Evolutionary conservation across 164 flowering plant species (phyloP), one percentile per base, ranked within the genome.

Genomic region (Malania oleifera): DNA sequence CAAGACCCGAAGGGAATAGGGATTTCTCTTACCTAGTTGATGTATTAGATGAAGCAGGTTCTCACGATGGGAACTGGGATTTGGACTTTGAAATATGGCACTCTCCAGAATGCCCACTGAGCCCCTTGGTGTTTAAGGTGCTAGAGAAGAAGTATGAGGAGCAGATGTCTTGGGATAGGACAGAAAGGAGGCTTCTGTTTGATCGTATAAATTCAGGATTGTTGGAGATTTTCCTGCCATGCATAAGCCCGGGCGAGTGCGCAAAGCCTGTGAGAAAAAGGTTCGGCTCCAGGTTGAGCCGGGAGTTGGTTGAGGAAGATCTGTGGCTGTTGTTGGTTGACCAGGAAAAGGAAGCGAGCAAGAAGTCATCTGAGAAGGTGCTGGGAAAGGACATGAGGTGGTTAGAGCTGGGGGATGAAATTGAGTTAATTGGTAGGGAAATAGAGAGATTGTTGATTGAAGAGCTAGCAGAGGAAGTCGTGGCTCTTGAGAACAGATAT

Each of bases 141-240:
- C 60, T 92, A 20, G 98, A 92, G 75, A 79, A 79, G 65, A 84
- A 79, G 62, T 86, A 82, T 47, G 74, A 77, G 19, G 70, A 78
- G 41, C 80, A 81, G 38, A 54, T 34, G 27, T 66, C 64, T 27
- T 84, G 87, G 90, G 52, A 46, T 34, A 80, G 71, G 58, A 75
- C 80, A n/a, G 81, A 79, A 44, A 74, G 86, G 60, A 67, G 53
- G 71, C 84, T 83, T 60, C 64, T 81, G 24, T 81, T 81, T 62
- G 86, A 83, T 59, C 68, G 74, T 20, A 66, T 81, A 50, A 79
- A 79, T 55, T 65, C 57, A 31, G 77, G 75, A 28, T 46, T 83
- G 25, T 40, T 26, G 47, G 78, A 70, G 25, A 66, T 72, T 52
- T 48, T 70, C 29, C 62, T 56, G 43, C 61, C 77, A 39, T 61